Conservation (phyloP, 139 green algal genomes). For the Yamagishiella unicocca region DNA sequence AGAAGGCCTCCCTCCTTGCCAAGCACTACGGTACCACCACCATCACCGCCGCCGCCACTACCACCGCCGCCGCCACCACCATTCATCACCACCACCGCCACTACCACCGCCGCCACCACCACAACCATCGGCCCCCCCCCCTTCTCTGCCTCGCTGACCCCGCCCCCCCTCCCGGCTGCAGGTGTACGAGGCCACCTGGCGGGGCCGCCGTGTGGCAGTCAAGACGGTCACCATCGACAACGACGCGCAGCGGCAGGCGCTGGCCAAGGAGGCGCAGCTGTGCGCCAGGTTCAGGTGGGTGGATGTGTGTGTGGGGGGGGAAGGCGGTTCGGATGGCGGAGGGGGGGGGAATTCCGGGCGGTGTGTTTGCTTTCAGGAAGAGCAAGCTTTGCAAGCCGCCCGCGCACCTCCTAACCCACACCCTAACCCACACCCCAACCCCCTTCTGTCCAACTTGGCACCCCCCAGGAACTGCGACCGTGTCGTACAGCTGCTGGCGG, state of each 20-base stretch:
- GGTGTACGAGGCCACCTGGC: conserved; percentile 78
- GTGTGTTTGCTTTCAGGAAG: too few relatives aligned
- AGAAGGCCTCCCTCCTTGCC: too few relatives aligned
- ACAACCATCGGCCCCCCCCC: too few relatives aligned
- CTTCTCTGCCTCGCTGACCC: too few relatives aligned
- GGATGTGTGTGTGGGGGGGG: background rate
- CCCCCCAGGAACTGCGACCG: conserved; percentile 41
- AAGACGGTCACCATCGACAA: conserved; percentile 71
- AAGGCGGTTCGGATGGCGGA: background rate
- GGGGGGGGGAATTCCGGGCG: background rate
- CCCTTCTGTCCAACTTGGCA: background rate
- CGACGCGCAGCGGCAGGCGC: conserved; percentile 52
- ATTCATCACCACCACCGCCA: too few relatives aligned
- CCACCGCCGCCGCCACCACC: too few relatives aligned
- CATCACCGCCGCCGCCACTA: too few relatives aligned
- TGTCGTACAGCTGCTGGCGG: conserved; percentile 76
- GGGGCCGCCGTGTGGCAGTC: conserved; percentile 75
- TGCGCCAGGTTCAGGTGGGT: conserved; percentile 49
- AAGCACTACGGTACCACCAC: too few relatives aligned
- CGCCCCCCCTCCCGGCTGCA: too few relatives aligned
- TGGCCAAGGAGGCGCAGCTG: conserved; percentile 81
- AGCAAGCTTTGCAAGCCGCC: background rate
- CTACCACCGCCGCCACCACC: too few relatives aligned
- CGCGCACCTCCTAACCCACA: background rate
- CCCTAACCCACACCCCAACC: background rate